These are phyloP conservation scores for Mycena chlorophos DNA, from an alignment of 768 basidiomycete genomes.

Conservation along the genomic window DNA sequence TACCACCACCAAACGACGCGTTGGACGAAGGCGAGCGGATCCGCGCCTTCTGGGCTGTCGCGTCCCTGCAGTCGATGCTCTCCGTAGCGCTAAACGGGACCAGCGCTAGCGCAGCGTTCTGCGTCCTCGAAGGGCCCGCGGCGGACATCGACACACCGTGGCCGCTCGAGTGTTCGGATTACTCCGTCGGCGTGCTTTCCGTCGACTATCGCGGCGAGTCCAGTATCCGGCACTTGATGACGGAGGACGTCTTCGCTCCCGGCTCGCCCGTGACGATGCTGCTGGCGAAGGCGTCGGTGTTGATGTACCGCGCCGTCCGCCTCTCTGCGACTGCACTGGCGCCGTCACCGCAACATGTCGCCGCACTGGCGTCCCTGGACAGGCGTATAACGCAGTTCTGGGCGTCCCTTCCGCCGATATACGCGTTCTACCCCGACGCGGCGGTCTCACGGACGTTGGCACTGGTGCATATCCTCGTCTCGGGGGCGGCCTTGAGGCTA, in stretches of 20 bases:
- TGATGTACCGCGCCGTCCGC: constrained; percentile 11
- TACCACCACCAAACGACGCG: constrained; percentile 9
- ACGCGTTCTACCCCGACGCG: constrained; percentile 6
- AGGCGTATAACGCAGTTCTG: constrained; percentile 13
- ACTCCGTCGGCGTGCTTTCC: not conserved
- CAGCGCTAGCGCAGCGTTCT: constrained; percentile 7
- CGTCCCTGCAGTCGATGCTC: constrained; percentile 9
- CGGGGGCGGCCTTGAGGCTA: constrained; percentile 17
- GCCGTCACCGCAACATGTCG: constrained; percentile 1
- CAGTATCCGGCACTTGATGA: constrained; percentile 7
- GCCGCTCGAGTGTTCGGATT: constrained; percentile 16
- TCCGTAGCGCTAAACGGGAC: constrained; percentile 1
- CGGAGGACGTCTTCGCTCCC: not conserved
- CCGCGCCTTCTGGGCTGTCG: constrained; percentile 21
- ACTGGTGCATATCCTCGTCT: constrained; percentile 16
- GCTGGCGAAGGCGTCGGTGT: constrained; percentile 9
- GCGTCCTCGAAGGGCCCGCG: constrained; percentile 13
- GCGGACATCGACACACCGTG: constrained; percentile 24
- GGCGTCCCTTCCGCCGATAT: constrained; percentile 13
- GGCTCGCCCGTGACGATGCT: not conserved
- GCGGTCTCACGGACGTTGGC: constrained; percentile 5
- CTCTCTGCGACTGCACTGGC: not conserved
- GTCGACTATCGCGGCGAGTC: not conserved
- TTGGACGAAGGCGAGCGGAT: constrained; percentile 23
- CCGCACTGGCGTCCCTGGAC: constrained; percentile 10